phyloP scores from a whole-genome alignment of 2,329 filamentous ascomycete species.

The Amphichorda felina region DNA sequence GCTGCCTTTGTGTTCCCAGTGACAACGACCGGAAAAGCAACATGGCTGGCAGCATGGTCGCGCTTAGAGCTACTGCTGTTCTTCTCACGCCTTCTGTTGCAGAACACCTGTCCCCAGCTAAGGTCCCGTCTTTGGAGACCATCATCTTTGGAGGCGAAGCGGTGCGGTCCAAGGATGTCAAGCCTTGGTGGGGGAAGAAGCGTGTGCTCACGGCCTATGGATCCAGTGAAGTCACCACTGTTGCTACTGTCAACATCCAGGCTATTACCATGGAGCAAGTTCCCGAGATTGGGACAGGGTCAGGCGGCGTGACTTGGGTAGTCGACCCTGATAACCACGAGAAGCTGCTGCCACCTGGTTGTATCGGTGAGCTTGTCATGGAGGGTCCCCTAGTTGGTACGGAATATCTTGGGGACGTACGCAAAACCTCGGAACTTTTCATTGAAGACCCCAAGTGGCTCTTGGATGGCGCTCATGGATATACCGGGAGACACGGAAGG shows the following conservation, averaged over 20 bases:
- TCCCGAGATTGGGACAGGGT: constrained; percentile 2
- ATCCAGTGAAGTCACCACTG: constrained; percentile 3
- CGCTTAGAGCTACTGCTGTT: constrained; percentile 14
- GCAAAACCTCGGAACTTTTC: constrained; percentile 37
- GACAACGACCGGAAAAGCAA: constrained; percentile 37
- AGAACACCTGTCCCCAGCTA: constrained; percentile 25
- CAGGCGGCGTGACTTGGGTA: constrained; percentile 18
- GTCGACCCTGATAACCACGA: constrained; percentile 24
- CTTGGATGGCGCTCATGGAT: constrained; percentile 13
- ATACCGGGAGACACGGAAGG: constrained; percentile 1
- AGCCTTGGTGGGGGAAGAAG: constrained; percentile 5
- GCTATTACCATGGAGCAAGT: constrained; percentile 10
- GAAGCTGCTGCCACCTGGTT: constrained; percentile 24
- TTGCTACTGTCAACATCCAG: constrained; percentile 14
- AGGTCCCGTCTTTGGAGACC: constrained; percentile 27
- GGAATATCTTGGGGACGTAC: constrained; percentile 39
- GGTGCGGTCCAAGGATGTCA: constrained; percentile 29
- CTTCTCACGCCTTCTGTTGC: constrained; percentile 32
- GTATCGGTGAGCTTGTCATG: constrained; percentile 30
- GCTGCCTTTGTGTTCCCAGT: constrained; percentile 39
- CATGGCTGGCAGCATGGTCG: constrained; percentile 28
- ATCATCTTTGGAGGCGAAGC: constrained; percentile 31
- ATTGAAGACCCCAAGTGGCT: constrained; percentile 35
- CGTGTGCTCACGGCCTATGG: constrained; percentile 11
- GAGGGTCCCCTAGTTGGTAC: constrained; percentile 38